Evolutionary conservation across 1,284 basidiomycete species (phyloP).

Genomic region (Filobasidium uniguttulatum): DNA sequence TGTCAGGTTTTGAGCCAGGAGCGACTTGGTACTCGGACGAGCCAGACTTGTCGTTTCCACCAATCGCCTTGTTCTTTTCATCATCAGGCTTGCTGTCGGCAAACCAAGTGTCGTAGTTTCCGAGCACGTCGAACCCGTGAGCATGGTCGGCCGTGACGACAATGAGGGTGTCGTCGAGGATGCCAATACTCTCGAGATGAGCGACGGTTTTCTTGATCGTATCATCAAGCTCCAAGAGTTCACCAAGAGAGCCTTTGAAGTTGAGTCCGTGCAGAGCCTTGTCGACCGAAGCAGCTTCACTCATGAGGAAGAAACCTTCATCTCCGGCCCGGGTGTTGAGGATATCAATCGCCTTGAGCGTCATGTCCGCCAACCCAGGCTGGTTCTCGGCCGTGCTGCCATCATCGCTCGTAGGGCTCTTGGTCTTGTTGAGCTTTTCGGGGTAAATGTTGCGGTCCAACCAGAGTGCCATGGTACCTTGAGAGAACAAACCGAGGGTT

Average conservation of each 20-base stretch:
- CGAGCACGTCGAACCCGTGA: constrained; percentile 31
- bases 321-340: constrained; percentile 25
- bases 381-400: constrained; percentile 26
- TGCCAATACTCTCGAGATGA: constrained; percentile 35
- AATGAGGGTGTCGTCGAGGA: constrained; percentile 36
- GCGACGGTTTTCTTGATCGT: constrained; percentile 34
- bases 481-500: constrained; percentile 36
- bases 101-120: constrained; percentile 34
- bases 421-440: constrained; percentile 21
- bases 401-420: constrained; percentile 1
- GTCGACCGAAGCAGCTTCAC: constrained; percentile 37
- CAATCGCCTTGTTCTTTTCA: constrained; percentile 35
- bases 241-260: constrained; percentile 37
- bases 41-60: constrained; percentile 23
- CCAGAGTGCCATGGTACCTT: constrained; percentile 35
- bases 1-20: constrained; percentile 18
- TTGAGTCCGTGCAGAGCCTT: constrained; percentile 37
- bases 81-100: constrained; percentile 26
- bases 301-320: constrained; percentile 36
- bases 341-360: constrained; percentile 38
- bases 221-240: constrained; percentile 39
- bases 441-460: constrained; percentile 36
- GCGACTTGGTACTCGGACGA: constrained; percentile 19
- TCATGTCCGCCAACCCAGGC: constrained; percentile 39
- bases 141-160: constrained; percentile 39